Base-by-base conservation (phyloP, 73 alveolate genomes). In the Paramecium tetraurelia region DNA sequence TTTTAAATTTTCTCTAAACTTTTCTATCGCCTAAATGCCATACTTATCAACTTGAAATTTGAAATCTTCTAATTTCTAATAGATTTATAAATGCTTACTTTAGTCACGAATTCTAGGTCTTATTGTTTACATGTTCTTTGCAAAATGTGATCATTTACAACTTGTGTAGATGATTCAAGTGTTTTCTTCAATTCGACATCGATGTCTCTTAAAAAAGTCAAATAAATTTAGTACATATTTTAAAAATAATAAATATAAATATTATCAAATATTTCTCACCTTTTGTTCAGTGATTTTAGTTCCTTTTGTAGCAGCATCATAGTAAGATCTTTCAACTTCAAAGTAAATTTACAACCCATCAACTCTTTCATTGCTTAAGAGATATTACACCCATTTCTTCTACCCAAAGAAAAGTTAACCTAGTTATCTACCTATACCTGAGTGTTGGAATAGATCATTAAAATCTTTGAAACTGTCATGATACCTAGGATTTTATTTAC, bases 251-350 rank as follows among this genome's bases (percentile, higher is more conserved):
- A 14, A 63, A 59, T 59, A 12, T 6, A 63, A 3, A 63, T 22
- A 63, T 63, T 27, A 10, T 80, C 90, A 80, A 20, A 80, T 80
- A 44, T 80, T 80, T 80, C 90, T 80, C 76, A 41, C 90, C 76
- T 80, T 80, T 80, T 80, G 48, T 27, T 80, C 89, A 40, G 70
- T 43, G 22, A 76, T 40, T 43, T 36, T 36, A 14, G 89, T 43
- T 38, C 89, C 89, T 24, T 36, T 10, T 38, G 2, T 36, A 0
- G 89, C 63, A 21, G 89, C 89, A 18, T 76, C 63, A 43, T 76
- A 76, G 46, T 76, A 76, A 20, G 70, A 76, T 20, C 24, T 20
- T 21, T 76, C 89, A 10, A 76, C 89, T 41, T 76, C 36, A 41
- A 76, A 76, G 20, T 40, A 76, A 40, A 76, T 40, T 38, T 21